Evolutionary conservation across 140 eudicot species (phyloP).

Genomic region (Stevia rebaudiana): DNA sequence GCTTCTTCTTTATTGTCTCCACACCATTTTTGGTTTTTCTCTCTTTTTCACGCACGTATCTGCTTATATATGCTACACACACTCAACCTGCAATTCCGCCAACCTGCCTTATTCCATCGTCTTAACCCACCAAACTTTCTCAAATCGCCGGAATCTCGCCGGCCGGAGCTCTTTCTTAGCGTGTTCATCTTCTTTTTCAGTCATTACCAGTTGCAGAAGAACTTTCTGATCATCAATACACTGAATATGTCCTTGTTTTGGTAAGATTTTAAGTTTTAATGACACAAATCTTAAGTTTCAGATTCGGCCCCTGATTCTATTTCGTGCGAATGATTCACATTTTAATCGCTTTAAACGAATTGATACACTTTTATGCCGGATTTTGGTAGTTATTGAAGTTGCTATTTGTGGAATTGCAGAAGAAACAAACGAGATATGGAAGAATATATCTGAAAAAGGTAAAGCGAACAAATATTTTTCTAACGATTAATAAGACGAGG

Average conservation of each 20-base stretch:
- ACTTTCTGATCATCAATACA: background rate
- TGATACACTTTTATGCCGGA: background rate
- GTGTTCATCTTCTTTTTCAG: background rate
- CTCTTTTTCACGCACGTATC: constrained; percentile 11
- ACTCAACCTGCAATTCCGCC: constrained; percentile 22
- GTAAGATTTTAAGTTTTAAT: background rate
- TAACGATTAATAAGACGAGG: background rate
- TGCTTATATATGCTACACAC: constrained; percentile 11
- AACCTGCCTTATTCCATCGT: background rate
- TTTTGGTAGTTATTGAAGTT: constrained; percentile 7
- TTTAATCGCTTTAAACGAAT: background rate
- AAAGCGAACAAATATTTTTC: background rate
- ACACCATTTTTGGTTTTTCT: constrained; percentile 16
- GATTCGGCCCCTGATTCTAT: no score
- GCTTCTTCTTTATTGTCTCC: constrained; percentile 23
- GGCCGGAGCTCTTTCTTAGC: background rate
- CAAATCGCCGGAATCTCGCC: background rate
- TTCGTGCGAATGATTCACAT: background rate
- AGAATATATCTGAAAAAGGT: constrained; percentile 12
- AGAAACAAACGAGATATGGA: constrained; percentile 3
- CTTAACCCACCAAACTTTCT: background rate
- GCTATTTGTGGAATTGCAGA: constrained; percentile 11
- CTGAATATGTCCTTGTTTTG: background rate
- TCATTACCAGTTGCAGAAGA: no score
- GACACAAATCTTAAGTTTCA: background rate